Percentiles rank a stretch among this genome's conserved stretches.
Conservation (phyloP, 2,329 filamentous ascomycete species). For the Alternaria consortialis region DNA sequence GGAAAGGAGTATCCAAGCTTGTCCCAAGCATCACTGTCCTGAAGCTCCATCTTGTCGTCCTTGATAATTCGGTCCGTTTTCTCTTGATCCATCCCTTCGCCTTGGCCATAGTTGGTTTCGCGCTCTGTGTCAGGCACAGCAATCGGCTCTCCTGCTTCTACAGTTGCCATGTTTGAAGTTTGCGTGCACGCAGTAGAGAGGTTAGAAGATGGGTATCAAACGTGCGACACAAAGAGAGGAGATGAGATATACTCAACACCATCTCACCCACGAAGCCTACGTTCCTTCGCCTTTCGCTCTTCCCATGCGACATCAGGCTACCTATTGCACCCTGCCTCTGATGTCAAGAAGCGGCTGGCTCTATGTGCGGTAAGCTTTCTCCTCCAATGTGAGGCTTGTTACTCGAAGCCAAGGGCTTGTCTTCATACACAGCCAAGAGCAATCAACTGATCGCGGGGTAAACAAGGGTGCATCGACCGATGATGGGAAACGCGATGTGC, state of each 20-base stretch:
- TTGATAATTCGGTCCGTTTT: slow-evolving; percentile 34
- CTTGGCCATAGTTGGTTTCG: slow-evolving; percentile 31
- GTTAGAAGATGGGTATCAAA: background rate
- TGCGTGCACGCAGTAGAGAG: background rate
- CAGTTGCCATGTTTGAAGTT: slow-evolving; percentile 17
- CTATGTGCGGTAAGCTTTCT: slow-evolving; percentile 18
- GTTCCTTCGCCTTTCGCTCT: background rate
- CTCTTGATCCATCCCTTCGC: slow-evolving; percentile 21
- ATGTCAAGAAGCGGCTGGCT: slow-evolving; percentile 27
- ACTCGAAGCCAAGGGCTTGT: slow-evolving; percentile 24
- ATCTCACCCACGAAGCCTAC: background rate
- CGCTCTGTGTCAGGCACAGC: slow-evolving; percentile 38
- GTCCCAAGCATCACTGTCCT: slow-evolving; percentile 53
- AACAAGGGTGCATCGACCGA: slow-evolving; percentile 21
- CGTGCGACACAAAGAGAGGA: background rate
- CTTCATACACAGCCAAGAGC: slow-evolving; percentile 19
- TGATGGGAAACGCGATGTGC: slow-evolving; percentile 11
- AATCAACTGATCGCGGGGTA: slow-evolving; percentile 16
- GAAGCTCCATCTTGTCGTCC: slow-evolving; percentile 46
- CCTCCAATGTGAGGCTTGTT: slow-evolving; percentile 29
- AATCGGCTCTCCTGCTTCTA: slow-evolving; percentile 18
- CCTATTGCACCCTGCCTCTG: slow-evolving; percentile 15
- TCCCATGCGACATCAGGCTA: slow-evolving; percentile 3
- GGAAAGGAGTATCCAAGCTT: slow-evolving; percentile 58
- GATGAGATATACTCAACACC: background rate